Evolutionary conservation across 2,329 filamentous ascomycete genomes (phyloP).

Genomic region (Pestalotiopsis sp.): DNA sequence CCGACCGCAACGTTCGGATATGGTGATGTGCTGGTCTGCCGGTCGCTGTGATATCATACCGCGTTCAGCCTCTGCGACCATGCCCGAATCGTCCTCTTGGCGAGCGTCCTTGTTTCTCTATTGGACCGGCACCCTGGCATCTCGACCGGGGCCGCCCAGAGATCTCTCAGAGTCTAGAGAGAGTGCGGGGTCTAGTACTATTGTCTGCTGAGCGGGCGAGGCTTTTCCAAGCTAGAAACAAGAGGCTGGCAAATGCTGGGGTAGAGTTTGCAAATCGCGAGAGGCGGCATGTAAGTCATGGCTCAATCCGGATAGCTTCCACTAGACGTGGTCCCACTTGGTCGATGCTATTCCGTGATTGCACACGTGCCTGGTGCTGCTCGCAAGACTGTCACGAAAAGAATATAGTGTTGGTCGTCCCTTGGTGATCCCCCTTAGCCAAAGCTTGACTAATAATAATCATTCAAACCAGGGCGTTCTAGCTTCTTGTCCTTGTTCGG

Average conservation of each 20-base stretch:
- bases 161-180: not conserved
- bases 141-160: not conserved
- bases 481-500: not conserved
- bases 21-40: not conserved
- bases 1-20: slow-evolving; percentile 4
- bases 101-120: not conserved
- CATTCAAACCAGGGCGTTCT: not conserved
- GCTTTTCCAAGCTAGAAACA: not conserved
- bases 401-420: not conserved
- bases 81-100: not conserved
- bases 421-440: not conserved
- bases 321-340: not conserved
- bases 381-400: not conserved
- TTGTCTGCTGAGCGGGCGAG: not conserved
- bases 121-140: not conserved
- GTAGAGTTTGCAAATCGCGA: not conserved
- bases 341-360: not conserved
- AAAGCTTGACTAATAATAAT: not conserved
- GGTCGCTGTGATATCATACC: slow-evolving; percentile 5
- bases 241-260: not conserved
- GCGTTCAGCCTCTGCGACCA: not conserved
- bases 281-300: not conserved
- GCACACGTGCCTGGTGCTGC: not conserved
- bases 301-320: not conserved
- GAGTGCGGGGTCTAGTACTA: not conserved